These are phyloP conservation scores for Adenanthera pavonina DNA, from an alignment of 306 rosid species.

Conservation along the genomic window DNA sequence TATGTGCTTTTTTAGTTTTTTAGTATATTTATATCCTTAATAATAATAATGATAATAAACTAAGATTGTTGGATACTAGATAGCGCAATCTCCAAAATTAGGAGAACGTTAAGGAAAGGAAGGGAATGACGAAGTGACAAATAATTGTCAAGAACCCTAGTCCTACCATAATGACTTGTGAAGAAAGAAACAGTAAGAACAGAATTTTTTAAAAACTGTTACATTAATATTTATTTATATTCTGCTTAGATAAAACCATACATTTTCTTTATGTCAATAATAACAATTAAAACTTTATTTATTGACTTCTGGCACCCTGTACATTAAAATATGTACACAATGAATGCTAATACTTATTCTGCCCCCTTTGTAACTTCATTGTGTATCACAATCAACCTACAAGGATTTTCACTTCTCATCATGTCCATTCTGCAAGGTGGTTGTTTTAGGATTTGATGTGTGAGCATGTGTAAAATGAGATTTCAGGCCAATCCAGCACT, in stretches of 20 bases:
- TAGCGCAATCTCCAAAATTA: too few relatives aligned
- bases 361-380: background rate
- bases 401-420: slow-evolving; percentile 20
- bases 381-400: background rate
- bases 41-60: too few relatives aligned
- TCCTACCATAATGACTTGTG: background rate
- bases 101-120: too few relatives aligned
- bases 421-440: slow-evolving; percentile 29
- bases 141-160: too few relatives aligned
- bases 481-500: slow-evolving; percentile 84
- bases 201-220: background rate
- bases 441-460: slow-evolving; percentile 12
- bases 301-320: background rate
- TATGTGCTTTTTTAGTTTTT: too few relatives aligned
- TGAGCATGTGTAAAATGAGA: slow-evolving; percentile 63
- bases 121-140: too few relatives aligned
- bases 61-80: too few relatives aligned
- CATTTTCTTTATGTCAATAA: background rate
- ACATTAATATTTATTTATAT: background rate
- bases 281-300: background rate
- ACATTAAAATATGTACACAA: slow-evolving; percentile 20
- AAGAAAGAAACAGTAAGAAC: background rate
- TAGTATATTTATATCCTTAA: too few relatives aligned
- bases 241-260: background rate
- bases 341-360: background rate